Percentiles rank a stretch among this genome's conserved stretches.
Conservation (phyloP, 1,139 yeast genomes). For the Chernovozyma sophiae-reginae region DNA sequence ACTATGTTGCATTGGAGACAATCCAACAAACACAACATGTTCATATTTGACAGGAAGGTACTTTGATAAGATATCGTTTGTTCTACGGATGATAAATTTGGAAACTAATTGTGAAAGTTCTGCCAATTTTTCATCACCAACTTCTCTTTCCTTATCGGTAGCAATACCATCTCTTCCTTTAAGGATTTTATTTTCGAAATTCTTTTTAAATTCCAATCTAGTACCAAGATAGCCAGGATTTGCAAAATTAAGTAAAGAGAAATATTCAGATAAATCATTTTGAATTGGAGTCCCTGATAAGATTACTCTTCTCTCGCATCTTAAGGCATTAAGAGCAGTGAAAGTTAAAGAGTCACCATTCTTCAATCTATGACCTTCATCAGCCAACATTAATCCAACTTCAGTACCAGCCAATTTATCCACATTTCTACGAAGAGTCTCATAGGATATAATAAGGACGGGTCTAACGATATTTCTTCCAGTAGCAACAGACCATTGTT, state of each 20-base stretch:
- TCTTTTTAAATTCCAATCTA: conserved; percentile 75
- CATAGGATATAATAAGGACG: conserved; percentile 91
- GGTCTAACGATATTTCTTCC: conserved; percentile 93
- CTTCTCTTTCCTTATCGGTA: conserved; percentile 67
- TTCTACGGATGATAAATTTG: conserved; percentile 87
- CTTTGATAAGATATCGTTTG: conserved; percentile 90
- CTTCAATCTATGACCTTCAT: conserved; percentile 93
- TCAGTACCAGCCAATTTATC: conserved; percentile 73
- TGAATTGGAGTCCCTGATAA: conserved; percentile 97
- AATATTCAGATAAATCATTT: conserved; percentile 92
- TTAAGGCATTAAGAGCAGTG: conserved; percentile 76
- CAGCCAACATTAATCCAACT: conserved; percentile 87
- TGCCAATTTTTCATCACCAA: conserved; percentile 67
- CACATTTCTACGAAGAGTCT: conserved; percentile 84
- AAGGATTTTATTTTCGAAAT: conserved; percentile 76
- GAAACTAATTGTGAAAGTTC: conserved; percentile 78
- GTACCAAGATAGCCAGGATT: conserved; percentile 93
- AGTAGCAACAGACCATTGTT: conserved; percentile 83
- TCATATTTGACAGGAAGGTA: conserved; percentile 94
- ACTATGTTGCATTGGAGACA: conserved; percentile 71
- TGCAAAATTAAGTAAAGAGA: conserved; percentile 85
- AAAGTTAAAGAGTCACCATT: conserved; percentile 94
- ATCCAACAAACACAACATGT: conserved; percentile 85
- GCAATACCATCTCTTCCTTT: conserved; percentile 91
- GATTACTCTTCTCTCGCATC: conserved; percentile 85